Evolutionary conservation across 345 rosid species (phyloP).

Genomic region (Camelina sativa): DNA sequence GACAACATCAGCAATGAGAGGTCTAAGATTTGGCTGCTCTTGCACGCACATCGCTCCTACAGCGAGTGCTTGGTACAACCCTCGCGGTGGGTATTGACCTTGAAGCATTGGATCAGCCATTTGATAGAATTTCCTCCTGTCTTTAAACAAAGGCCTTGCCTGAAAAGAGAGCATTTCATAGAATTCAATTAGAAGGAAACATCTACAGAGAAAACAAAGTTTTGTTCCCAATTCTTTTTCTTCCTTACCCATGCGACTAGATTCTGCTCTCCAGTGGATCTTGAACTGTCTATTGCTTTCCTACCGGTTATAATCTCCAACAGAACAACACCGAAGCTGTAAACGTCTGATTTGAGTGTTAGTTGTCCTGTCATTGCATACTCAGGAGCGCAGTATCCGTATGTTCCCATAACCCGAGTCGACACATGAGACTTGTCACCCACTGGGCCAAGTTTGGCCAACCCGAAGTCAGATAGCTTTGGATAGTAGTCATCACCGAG

Average conservation of each 20-base stretch:
- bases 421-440: constrained; percentile 92
- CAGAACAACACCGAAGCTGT: constrained; percentile 89
- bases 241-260: constrained; percentile 84
- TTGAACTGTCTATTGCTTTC: constrained; percentile 78
- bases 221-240: background rate
- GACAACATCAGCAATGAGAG: constrained; percentile 85
- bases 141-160: constrained; percentile 85
- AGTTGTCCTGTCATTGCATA: constrained; percentile 95
- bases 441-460: constrained; percentile 91
- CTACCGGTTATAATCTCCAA: constrained; percentile 87
- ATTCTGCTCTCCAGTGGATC: constrained; percentile 74
- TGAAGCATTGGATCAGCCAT: constrained; percentile 89
- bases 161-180: constrained; percentile 46
- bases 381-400: constrained; percentile 92
- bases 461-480: constrained; percentile 90
- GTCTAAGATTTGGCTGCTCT: constrained; percentile 86
- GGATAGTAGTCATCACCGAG: constrained; percentile 76
- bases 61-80: constrained; percentile 92
- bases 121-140: constrained; percentile 73
- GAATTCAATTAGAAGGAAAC: constrained; percentile 9
- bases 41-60: constrained; percentile 95
- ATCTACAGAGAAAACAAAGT: constrained; percentile 16
- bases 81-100: constrained; percentile 79
- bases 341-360: constrained; percentile 85
- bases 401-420: constrained; percentile 95